These are phyloP conservation scores for Aspergillus ostianus DNA, from an alignment of 495 filamentous ascomycete genomes.

Conservation along the genomic window DNA sequence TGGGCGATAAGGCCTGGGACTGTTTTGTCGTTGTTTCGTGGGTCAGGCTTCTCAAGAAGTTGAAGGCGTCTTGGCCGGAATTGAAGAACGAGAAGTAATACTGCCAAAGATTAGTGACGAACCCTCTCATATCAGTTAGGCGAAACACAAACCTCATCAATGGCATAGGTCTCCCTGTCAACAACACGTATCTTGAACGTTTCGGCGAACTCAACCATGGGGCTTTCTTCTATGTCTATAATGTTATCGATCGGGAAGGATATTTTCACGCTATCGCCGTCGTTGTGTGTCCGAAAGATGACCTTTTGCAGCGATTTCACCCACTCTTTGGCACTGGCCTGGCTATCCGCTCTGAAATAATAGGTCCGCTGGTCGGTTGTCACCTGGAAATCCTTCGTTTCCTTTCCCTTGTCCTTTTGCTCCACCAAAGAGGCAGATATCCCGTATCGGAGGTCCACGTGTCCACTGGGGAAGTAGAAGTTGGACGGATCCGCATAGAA, in stretches of 20 bases:
- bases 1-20: conserved; percentile 25
- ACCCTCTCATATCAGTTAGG: neutral
- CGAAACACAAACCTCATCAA: conserved; percentile 75
- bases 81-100: conserved; percentile 97
- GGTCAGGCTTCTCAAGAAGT: conserved; percentile 71
- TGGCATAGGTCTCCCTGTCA: conserved; percentile 89
- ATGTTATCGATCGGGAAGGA: conserved; percentile 85
- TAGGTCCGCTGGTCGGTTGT: conserved; percentile 81
- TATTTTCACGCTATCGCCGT: conserved; percentile 96
- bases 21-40: conserved; percentile 59
- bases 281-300: conserved; percentile 94
- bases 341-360: conserved; percentile 86
- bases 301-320: conserved; percentile 91
- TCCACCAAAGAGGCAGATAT: conserved; percentile 74
- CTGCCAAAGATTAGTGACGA: conserved; percentile 42
- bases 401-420: conserved; percentile 67
- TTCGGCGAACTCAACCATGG: conserved; percentile 88
- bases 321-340: conserved; percentile 92
- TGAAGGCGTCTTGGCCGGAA: conserved; percentile 80
- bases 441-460: conserved; percentile 89
- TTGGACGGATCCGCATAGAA: conserved; percentile 85
- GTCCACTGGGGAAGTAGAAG: conserved; percentile 87
- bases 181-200: conserved; percentile 92
- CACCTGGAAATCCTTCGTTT: conserved; percentile 72
- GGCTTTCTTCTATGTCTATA: conserved; percentile 88